Base-by-base conservation (phyloP, 1,139 yeast species). In the Pichia sp. region DNA sequence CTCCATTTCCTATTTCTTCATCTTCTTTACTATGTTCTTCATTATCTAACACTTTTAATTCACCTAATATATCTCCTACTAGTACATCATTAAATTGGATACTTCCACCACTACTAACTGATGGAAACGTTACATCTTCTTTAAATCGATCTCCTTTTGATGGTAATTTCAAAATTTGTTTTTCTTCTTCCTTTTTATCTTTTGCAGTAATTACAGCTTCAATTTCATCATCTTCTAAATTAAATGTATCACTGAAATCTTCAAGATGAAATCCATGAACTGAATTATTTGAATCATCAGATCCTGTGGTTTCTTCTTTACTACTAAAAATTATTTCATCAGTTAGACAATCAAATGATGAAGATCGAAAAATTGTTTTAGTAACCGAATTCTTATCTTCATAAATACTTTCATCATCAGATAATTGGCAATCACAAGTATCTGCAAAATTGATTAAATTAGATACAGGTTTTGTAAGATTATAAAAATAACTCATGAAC, bases 11-110 rank as follows among this genome's bases (percentile, higher is more conserved):
- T 15, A 10, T 25, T 5, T 16, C 16, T 6, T 23, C 19, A n/a
- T 32, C 27, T 6, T 33, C 27, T 5, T 26, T 26, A 4, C 29
- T 21, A 5, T 10, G 16, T 13, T 31, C 20, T 6, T 6, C 3
- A 18, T 11, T 16, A 14, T 6, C 21, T 16, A 34, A 16, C 22
- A 3, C 18, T 18, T 38, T 39, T 5, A 36, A 19, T 13, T 38
- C 43, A 11, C 37, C 34, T 9, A 41, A 19, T 9, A 46, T 44
- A 13, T 46, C 45, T n/a, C 33, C 43, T n/a, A 35, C 31, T 8
- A 33, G 20, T n/a, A 47, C 24, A 27, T 48, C 51, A 15, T 49
- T 46, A n/a, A 51, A 45, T 20, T 33, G 28, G 5, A 40, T 30
- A 16, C 42, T 43, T 5, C 19, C 36, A 3, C 15, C 16, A 28